Evolutionary conservation across 192 early-diverging fungal species (phyloP), one percentile per base, ranked within the genome.

Genomic region (Entomortierella lignicola): DNA sequence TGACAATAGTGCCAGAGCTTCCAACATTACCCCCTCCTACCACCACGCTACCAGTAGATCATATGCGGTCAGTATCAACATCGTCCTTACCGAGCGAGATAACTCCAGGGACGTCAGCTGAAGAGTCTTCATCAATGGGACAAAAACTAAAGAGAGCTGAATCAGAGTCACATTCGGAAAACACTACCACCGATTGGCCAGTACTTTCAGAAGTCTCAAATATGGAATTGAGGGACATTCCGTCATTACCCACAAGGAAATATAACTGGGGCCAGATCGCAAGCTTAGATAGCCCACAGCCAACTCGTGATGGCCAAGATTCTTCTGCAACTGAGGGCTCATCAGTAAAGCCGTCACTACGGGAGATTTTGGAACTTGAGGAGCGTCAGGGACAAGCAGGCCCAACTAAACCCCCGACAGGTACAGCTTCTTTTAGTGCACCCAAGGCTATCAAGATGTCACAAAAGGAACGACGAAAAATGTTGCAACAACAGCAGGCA

Each of bases 311-410:
- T 39, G 63, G 48, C 18, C 34, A 60, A 4, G 52, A 26, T 34
- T 27, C 54, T 29, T 29, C 6, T 1, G 13, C 29, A n/a, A 8
- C 27, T 6, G 61, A 77, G 23, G 42, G 18, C 8, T 4, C 20
- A 12, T 25, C 58, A 21, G 17, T 26, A 8, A 63, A 63, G 31
- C 77, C 77, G 25, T 81, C 84, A 20, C 34, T 85, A 43, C 71
- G 84, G 8, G 81, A 85, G 11, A 85, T 85, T 63, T 56, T 83
- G 47, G 81, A 85, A 7, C 42, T 72, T 23, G 84, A 82, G 32
- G 63, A 68, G 39, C 52, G 34, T n/a, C 71, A 74, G 12, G 61
- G 57, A 1, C 62, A 70, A 43, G 48, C 37, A 12, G 42, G 41
- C 13, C 2, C 4, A 8, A 51, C 13, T 8, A 42, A 32, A 30